Evolutionary conservation across 225 moss, liverwort and hornwort species (phyloP).

Genomic region (Physcomitrium patens): DNA sequence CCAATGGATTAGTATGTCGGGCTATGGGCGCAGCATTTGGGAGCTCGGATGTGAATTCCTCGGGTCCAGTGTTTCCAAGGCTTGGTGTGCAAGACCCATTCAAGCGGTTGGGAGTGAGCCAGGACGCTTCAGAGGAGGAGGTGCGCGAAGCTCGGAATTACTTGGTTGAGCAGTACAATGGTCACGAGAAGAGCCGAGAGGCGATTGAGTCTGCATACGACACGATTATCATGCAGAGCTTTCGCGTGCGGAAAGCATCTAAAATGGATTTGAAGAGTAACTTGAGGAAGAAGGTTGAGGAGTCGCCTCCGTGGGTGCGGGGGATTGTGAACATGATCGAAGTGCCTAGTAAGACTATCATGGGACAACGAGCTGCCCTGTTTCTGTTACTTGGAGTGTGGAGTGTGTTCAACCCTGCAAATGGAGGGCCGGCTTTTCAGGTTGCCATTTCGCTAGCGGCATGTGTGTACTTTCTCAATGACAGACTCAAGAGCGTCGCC

Average conservation of each 20-base stretch:
- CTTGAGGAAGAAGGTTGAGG: constrained; percentile 66
- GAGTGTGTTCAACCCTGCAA: constrained; percentile 71
- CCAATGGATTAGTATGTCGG: too few relatives aligned
- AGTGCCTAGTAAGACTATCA: constrained; percentile 51
- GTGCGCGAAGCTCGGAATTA: constrained; percentile 69
- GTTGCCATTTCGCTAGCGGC: constrained; percentile 43
- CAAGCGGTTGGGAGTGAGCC: constrained; percentile 65
- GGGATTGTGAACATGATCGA: constrained; percentile 54
- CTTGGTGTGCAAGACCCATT: constrained; percentile 61
- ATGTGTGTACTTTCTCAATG: constrained; percentile 71
- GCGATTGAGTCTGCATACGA: constrained; percentile 72
- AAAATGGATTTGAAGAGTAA: constrained; percentile 63
- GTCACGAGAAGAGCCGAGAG: constrained; percentile 65
- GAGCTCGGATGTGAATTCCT: neutral
- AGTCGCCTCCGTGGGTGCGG: constrained; percentile 63
- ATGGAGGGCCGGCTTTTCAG: constrained; percentile 75
- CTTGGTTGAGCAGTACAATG: constrained; percentile 52
- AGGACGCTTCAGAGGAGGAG: constrained; percentile 74
- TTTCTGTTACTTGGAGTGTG: constrained; percentile 66
- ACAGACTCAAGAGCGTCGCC: constrained; percentile 61
- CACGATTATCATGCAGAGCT: constrained; percentile 74
- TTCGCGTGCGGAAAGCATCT: constrained; percentile 55
- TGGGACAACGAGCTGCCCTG: constrained; percentile 54
- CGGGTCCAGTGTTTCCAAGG: constrained; percentile 58
- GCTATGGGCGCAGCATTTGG: too few relatives aligned